Percentiles rank a stretch among this genome's conserved stretches.
These are phyloP conservation scores for Dittrichia graveolens DNA, from an alignment of 129 eudicot species.

Conservation along the genomic window DNA sequence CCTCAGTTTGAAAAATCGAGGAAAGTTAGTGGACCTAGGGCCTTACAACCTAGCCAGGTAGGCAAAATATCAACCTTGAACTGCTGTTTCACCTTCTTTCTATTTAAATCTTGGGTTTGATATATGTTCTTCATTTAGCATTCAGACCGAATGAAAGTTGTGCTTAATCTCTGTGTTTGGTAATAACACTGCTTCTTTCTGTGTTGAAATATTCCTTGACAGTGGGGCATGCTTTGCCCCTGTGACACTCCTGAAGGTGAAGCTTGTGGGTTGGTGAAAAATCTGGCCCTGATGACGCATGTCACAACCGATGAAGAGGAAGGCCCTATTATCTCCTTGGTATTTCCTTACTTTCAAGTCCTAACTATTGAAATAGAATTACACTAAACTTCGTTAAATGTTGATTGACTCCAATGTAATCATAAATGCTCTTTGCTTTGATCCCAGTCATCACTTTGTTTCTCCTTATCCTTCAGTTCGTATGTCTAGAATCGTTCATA, in stretches of 20 bases:
- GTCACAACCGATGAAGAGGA: conserved; percentile 97
- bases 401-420: no score
- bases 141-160: no score
- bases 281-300: conserved; percentile 93
- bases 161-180: neutral
- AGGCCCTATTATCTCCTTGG: conserved; percentile 83
- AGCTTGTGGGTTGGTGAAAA: conserved; percentile 93
- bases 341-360: conserved; percentile 27
- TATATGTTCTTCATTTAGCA: no score
- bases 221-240: conserved; percentile 99
- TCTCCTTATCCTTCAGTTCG: no score
- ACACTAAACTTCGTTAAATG: no score
- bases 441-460: no score
- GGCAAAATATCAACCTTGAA: neutral
- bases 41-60: conserved; percentile 98
- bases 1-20: conserved; percentile 96
- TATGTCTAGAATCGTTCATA: neutral
- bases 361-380: neutral
- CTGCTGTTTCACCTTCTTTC: neutral
- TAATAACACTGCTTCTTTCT: conserved; percentile 6
- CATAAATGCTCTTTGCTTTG: no score
- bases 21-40: conserved; percentile 99
- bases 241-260: conserved; percentile 99
- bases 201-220: conserved; percentile 30
- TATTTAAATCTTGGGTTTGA: neutral